Evolutionary conservation across 2,329 filamentous ascomycete species (phyloP), one percentile per base, ranked within the genome.

Genomic region (Cercospora canescens): DNA sequence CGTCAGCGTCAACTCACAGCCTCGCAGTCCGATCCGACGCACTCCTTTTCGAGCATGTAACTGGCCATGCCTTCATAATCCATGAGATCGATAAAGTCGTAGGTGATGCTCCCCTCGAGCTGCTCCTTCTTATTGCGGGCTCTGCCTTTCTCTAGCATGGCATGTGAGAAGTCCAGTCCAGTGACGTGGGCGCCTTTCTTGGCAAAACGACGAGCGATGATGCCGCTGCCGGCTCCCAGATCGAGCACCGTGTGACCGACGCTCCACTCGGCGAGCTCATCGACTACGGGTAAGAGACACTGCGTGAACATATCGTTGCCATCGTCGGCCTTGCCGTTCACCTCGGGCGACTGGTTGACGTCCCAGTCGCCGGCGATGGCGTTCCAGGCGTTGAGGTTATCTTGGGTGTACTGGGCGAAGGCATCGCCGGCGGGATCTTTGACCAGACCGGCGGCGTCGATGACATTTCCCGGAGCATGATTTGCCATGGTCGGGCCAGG

Each of bases 151-250:
- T 77, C 68, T 2, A 84, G 61, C 82, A 85, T 84, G 8, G 70
- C 71, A 21, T 68, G 57, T 37, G 79, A 79, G 41, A 79, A 83
- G 65, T 85, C 83, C 1, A 83, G 82, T 1, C 81, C 83, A 4
- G 81, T 67, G 12, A 85, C 80, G 1, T 67, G 63, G 0, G 77
- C 77, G 9, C 78, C 79, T 24, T 75, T 66, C 9, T 70, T 70
- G 1, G 77, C 79, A 16, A 86, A 75, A 77, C 79, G 81, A 24
- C 82, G 79, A 16, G 83, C 81, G 18, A 80, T 79, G 28, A 85
- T 77, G 26, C 83, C 83, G 64, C 84, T 85, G 41, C 83, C 83
- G 0, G 81, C 83, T 3, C 82, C 81, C n/a, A 85, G 75, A 62
- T 85, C 83, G 6, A 85, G 76, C 0, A 80, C 81, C 6, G 72